Evolutionary conservation across 352 stramenopile genomes (phyloP), one percentile per base, ranked within the genome.

Genomic region (Phytophthora uliginosa): DNA sequence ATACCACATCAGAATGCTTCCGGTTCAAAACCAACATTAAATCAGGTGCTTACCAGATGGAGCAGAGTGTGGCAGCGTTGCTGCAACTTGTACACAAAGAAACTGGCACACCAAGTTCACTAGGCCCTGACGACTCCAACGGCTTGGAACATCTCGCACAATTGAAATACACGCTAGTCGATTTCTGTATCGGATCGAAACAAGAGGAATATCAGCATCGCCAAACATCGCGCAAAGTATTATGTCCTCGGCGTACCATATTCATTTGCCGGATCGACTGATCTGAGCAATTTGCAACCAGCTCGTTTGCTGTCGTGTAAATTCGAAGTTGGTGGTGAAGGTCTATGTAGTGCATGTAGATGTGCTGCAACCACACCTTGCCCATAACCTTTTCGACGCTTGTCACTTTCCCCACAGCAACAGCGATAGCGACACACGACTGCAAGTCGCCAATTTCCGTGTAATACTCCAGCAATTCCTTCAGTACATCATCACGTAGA

Each of bases 311-410:
- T 17, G 89, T 88, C 12, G 90, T 88, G 66, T 95, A 98, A 56
- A 97, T 92, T n/a, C 83, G 89, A 26, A 97, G 64, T 53, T 96
- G 89, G 63, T 97, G 90, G 7, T 96, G 80, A 26, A 97, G 68
- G 63, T 97, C 90, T 57, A 97, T 95, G 69, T 97, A 97, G 68
- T 96, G 89, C 90, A 97, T 97, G 59, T 94, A 95, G 56, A 94
- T 95, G 55, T 97, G 92, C 76, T 98, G 92, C 47, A 98, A 60
- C 89, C 88, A 95, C 33, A 82, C 76, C 59, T 95, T 95, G 31
- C 85, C 86, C 85, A 97, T 95, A 18, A 94, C 63, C 31, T 94
- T 85, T 57, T 97, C 90, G 7, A 97, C 84, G 34, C 78, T 94
- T 24, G 78, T 75, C n/a, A 95, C 74, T 64, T 87, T 87, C 24